Evolutionary conservation across 2,329 filamentous ascomycete species (phyloP).

Genomic region (Penicillium frequentans): DNA sequence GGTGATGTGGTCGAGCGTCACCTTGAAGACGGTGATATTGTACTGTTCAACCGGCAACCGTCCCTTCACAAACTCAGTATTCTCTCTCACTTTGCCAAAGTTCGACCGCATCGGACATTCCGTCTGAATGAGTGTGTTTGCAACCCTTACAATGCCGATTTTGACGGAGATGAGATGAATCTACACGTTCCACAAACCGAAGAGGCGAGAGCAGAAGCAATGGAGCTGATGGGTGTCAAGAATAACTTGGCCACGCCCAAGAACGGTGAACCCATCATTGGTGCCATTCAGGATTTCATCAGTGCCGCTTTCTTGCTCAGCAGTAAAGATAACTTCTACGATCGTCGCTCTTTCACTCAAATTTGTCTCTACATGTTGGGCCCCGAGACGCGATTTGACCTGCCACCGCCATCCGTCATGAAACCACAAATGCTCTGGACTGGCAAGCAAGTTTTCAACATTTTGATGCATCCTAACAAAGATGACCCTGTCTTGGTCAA

Average conservation of each 20-base stretch:
- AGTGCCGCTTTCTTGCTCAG: constrained; percentile 90
- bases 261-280: constrained; percentile 97
- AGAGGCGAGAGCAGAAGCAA: constrained; percentile 91
- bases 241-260: constrained; percentile 94
- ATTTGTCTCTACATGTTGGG: constrained; percentile 94
- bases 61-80: constrained; percentile 99
- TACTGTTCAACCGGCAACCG: constrained; percentile 96
- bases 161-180: constrained; percentile 99
- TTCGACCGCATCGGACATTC: constrained; percentile 93
- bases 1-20: constrained; percentile 94
- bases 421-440: constrained; percentile 91
- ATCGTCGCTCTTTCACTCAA: constrained; percentile 83
- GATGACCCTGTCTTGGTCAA: constrained; percentile 82
- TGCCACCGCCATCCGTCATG: constrained; percentile 82
- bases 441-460: constrained; percentile 92
- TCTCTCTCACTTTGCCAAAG: constrained; percentile 89
- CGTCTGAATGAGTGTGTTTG: constrained; percentile 97
- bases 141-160: constrained; percentile 97
- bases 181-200: constrained; percentile 96
- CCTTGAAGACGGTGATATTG: constrained; percentile 91
- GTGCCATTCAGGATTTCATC: constrained; percentile 99
- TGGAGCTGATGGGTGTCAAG: constrained; percentile 96
- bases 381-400: constrained; percentile 71
- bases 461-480: constrained; percentile 86
- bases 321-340: constrained; percentile 89